Conservation (phyloP, 352 stramenopile species). For the Aphanomyces invadans region DNA sequence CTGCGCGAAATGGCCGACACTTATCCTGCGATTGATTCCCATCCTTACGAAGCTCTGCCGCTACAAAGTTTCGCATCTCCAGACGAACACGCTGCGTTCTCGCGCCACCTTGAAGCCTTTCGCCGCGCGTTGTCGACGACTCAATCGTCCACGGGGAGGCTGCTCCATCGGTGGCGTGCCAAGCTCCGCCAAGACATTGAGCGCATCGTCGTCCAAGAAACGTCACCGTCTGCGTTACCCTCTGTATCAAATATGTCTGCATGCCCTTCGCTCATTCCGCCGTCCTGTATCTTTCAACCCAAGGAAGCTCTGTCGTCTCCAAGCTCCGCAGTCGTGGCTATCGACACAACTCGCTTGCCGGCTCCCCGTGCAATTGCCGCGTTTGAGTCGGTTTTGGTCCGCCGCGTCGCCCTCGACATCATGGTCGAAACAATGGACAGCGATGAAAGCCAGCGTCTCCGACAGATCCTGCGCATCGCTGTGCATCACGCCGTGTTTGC, state of each 20-base stretch:
- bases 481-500: conserved; percentile 17
- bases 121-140: conserved; percentile 1
- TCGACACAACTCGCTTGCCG: conserved; percentile 1
- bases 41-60: background rate
- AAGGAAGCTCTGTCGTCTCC: background rate
- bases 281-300: background rate
- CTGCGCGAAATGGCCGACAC: background rate
- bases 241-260: too few species aligned
- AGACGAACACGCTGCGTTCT: background rate
- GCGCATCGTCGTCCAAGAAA: conserved; percentile 5
- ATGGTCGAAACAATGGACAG: too few species aligned
- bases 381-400: conserved; percentile 19
- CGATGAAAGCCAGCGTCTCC: too few species aligned
- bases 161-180: background rate
- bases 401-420: background rate
- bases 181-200: conserved; percentile 16
- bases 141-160: background rate
- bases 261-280: background rate
- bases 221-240: background rate
- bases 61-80: background rate
- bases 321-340: background rate
- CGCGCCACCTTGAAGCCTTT: background rate
- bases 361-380: background rate
- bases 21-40: background rate
- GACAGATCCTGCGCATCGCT: background rate